Evolutionary conservation across 805 yeast species (phyloP).

Genomic region (Metschnikowia arizonensis): DNA sequence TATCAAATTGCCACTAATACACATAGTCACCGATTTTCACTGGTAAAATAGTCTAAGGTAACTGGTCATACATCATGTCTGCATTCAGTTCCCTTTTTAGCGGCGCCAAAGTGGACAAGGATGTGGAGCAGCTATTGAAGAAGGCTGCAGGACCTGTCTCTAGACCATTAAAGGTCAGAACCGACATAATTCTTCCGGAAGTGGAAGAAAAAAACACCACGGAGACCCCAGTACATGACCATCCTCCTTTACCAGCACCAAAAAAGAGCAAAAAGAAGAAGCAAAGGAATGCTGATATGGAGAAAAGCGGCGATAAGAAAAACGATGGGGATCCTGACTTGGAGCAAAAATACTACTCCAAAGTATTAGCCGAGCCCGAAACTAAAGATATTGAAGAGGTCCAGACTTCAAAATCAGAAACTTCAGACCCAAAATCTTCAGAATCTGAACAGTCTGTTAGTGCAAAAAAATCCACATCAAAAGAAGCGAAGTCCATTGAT

Average conservation of each 20-base stretch:
- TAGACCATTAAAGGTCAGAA: slow-evolving; percentile 31
- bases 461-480: slow-evolving; percentile 7
- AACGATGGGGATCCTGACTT: too few species aligned
- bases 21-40: not conserved
- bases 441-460: slow-evolving; percentile 18
- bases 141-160: slow-evolving; percentile 45
- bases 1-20: too few species aligned
- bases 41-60: too few species aligned
- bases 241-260: not conserved
- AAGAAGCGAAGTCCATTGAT: slow-evolving; percentile 49
- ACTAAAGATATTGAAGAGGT: slow-evolving; percentile 8
- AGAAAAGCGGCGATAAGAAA: slow-evolving; percentile 4
- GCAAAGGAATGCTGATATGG: too few species aligned
- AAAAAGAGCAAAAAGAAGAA: slow-evolving; percentile 6
- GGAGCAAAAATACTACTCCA: slow-evolving; percentile 14
- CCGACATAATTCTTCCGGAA: slow-evolving; percentile 21
- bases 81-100: slow-evolving; percentile 35
- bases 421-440: slow-evolving; percentile 16
- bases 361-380: slow-evolving; percentile 14
- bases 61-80: slow-evolving; percentile 25
- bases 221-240: slow-evolving; percentile 2
- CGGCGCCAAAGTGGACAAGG: slow-evolving; percentile 24
- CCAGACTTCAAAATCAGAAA: slow-evolving; percentile 5
- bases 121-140: slow-evolving; percentile 30
- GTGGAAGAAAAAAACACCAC: slow-evolving; percentile 12